Evolutionary conservation across 768 basidiomycete species (phyloP).

Genomic region (Fomitopsis serialis): DNA sequence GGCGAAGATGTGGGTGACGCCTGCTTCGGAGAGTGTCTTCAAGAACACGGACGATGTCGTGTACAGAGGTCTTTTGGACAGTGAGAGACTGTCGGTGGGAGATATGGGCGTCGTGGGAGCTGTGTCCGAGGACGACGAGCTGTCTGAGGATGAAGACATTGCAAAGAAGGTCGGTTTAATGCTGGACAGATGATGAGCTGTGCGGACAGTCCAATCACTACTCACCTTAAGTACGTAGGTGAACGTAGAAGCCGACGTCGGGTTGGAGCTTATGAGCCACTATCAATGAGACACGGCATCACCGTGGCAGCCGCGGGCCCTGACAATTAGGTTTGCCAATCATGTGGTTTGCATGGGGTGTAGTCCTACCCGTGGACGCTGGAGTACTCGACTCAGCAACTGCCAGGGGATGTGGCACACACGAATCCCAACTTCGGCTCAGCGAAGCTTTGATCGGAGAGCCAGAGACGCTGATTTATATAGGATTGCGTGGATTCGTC

Average conservation of each 20-base stretch:
- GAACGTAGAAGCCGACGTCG: neutral
- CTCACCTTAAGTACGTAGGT: neutral
- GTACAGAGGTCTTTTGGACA: slow-evolving; percentile 21
- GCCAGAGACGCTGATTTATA: too few relatives aligned
- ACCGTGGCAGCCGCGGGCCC: neutral
- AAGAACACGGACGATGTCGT: slow-evolving; percentile 63
- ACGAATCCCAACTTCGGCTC: too few relatives aligned
- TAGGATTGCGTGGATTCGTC: too few relatives aligned
- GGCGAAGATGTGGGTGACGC: slow-evolving; percentile 64
- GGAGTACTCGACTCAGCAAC: too few relatives aligned
- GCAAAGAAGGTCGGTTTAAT: neutral
- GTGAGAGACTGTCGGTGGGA: neutral
- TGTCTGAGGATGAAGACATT: neutral
- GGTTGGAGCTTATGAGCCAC: neutral
- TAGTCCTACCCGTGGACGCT: too few relatives aligned
- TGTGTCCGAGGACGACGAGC: neutral
- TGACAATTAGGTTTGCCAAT: neutral
- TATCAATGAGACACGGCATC: too few relatives aligned
- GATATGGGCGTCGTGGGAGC: neutral
- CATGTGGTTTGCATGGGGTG: too few relatives aligned
- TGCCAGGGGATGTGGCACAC: too few relatives aligned
- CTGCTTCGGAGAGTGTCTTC: slow-evolving; percentile 45
- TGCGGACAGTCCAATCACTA: neutral
- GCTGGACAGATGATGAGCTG: too few relatives aligned
- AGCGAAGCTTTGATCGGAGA: too few relatives aligned